phyloP scores from a whole-genome alignment of 2,329 filamentous ascomycete genomes.

The Stachybotrys elegans region DNA sequence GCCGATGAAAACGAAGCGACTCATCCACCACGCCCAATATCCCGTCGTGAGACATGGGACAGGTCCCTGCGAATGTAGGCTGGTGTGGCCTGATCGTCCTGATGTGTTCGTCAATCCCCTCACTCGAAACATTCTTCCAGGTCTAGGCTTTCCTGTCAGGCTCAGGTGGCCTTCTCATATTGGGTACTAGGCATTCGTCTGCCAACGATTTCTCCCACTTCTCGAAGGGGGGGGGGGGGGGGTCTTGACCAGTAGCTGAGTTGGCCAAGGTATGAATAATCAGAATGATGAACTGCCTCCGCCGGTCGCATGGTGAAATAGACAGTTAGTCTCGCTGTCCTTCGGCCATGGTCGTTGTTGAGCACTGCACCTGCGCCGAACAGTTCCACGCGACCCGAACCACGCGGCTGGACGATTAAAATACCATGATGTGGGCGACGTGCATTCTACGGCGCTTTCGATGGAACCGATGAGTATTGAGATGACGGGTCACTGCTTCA shows the following conservation, averaged over 20 bases:
- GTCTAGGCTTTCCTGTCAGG: neutral
- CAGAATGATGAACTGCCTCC: neutral
- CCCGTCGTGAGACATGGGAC: neutral
- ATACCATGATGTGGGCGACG: neutral
- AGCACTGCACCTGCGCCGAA: neutral
- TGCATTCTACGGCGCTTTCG: neutral
- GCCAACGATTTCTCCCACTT: neutral
- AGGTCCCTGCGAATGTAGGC: neutral
- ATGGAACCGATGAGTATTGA: neutral
- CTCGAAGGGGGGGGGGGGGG: neutral
- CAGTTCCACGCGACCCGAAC: neutral
- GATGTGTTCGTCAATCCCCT: neutral
- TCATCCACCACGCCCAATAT: neutral
- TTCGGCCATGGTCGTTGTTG: constrained; percentile 2
- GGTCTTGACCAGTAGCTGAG: neutral
- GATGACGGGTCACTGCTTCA: too few species aligned
- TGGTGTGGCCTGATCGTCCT: neutral
- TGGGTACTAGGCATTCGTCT: neutral
- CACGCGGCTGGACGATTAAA: neutral
- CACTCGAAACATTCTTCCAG: neutral
- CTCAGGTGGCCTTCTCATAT: neutral
- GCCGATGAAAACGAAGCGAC: neutral
- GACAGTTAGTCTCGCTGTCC: constrained; percentile 1
- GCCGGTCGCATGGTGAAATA: constrained; percentile 3
- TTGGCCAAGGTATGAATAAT: neutral